Percentiles rank a stretch among this genome's conserved stretches.
phyloP scores from a whole-genome alignment of 306 rosid genomes.

The Sophora flavescens region DNA sequence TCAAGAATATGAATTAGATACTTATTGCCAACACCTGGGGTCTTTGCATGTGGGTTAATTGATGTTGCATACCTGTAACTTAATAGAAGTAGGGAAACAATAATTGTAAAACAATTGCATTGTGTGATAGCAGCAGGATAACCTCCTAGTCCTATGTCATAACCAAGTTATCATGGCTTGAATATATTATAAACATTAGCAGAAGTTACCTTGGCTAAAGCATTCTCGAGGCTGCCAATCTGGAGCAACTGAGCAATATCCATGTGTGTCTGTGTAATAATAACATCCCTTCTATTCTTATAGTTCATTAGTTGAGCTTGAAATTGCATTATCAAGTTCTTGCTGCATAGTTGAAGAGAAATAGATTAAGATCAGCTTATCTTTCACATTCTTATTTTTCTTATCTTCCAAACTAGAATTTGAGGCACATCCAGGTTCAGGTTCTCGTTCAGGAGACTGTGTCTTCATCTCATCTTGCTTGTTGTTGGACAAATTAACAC shows the following conservation, averaged over 20 bases:
- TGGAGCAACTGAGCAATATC: conserved; percentile 42
- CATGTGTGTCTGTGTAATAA: conserved; percentile 5
- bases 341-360: conserved; percentile 17
- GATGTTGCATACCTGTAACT: not conserved
- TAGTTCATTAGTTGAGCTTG: not conserved
- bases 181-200: not conserved
- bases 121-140: not conserved
- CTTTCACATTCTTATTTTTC: too few species aligned
- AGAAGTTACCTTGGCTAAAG: conserved; percentile 20
- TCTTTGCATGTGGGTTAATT: too few species aligned
- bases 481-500: conserved; percentile 35
- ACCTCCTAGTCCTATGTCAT: not conserved
- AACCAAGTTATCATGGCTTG: too few species aligned
- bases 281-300: conserved; percentile 18
- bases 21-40: too few species aligned
- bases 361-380: not conserved
- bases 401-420: conserved; percentile 56
- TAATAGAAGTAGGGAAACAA: not conserved
- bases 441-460: conserved; percentile 45
- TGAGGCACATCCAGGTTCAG: conserved; percentile 59
- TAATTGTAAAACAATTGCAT: conserved; percentile 1
- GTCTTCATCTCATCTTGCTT: conserved; percentile 50
- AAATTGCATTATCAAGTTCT: conserved; percentile 35
- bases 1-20: too few species aligned
- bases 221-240: conserved; percentile 13